Base-by-base conservation (phyloP, 2,329 filamentous ascomycete genomes). In the Colletotrichum incanum region DNA sequence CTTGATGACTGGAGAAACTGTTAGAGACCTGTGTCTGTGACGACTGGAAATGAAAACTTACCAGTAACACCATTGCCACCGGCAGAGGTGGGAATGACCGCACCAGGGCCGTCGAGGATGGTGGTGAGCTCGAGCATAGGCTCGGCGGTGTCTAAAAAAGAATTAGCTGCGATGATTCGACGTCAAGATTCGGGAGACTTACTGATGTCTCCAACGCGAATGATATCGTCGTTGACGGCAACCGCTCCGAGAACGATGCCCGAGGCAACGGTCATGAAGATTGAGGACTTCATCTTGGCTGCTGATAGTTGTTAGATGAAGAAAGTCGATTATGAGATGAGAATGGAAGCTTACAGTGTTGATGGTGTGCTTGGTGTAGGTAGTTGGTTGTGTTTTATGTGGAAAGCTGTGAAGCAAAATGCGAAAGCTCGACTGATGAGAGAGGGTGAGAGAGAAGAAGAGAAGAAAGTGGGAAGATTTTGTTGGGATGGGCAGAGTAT, bases 121-220 rank as follows among this genome's bases (percentile, higher is more conserved):
- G 60, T 63, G 4, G 45, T 52, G 5, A 63, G 60, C 60, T 58
- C 55, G 14, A 41, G 55, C 11, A 39, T 20, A 3, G 55, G 55
- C 34, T 39, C 55, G n/a, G 16, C 14, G 14, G n/a, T 8, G 7
- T 58, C 55, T 58, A 1, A 7, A 28, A 16, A 11, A 26, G 3
- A 18, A n/a, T 58, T 16, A 58, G 37, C 34, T 39, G 18, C 11
- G 14, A 9, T 0, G 31, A 39, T 16, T 2, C 12, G 2, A 14
- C 12, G n/a, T 14, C 34, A 14, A 14, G 12, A 7, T 28, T n/a
- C 1, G 3, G n/a, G 41, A 2, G 2, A 41, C 55, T 58, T 26
- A 58, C 55, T 23, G 34, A 26, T 41, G 8, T 39, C 34, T 16
- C 14, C 55, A 26, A 11, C 34, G n/a, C 34, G 37, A 31, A 26